Base-by-base conservation (phyloP, 768 basidiomycete species). In the Lactarius tabidus region DNA sequence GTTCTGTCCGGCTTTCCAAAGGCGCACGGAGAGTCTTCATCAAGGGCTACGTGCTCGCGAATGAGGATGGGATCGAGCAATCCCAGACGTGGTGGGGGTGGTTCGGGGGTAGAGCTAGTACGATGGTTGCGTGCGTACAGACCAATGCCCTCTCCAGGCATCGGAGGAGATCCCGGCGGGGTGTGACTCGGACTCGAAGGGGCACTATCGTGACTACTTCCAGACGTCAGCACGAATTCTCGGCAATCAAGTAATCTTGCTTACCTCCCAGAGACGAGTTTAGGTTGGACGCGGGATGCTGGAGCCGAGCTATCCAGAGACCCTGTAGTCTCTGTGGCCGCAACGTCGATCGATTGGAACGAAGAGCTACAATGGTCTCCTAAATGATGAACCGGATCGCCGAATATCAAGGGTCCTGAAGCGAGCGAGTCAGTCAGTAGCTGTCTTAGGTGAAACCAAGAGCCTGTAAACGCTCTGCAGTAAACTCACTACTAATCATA, bases 91-190 rank as follows among this genome's bases (percentile, higher is more conserved):
- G 59, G 48, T 6, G 38, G 31, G 6, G 59, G 43, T 3, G 29
- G 12, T n/a, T 38, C 33, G 3, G 33, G 33, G 4, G 3, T 33
- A 33, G 33, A 33, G 4, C 33, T 33, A 4, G 8, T 33, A 33
- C 8, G 33, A 8, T 8, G 4, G 33, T 33, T 33, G 33, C 4
- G 8, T 3, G 33, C 33, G 33, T 41, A 38, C 28, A 18, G 15
- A 23, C 28, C 28, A 6, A 26, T 7, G 8, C 28, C 38, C 28
- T 15, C 36, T 7, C 56, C n/a, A 57, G 36, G n/a, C 7, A 54
- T 54, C 29, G 56, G 56, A n/a, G 56, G 56, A 14, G 56, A 57
- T 57, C 36, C 56, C 56, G 35, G 56, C 23, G 56, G 56, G 31
- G 56, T 38, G 17, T n/a, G n/a, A n/a, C n/a, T n/a, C n/a, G 20